Percentiles rank a stretch among this genome's conserved stretches.
Evolutionary conservation across 148 eudicot genomes (phyloP).

Genomic region (Drosera capensis): DNA sequence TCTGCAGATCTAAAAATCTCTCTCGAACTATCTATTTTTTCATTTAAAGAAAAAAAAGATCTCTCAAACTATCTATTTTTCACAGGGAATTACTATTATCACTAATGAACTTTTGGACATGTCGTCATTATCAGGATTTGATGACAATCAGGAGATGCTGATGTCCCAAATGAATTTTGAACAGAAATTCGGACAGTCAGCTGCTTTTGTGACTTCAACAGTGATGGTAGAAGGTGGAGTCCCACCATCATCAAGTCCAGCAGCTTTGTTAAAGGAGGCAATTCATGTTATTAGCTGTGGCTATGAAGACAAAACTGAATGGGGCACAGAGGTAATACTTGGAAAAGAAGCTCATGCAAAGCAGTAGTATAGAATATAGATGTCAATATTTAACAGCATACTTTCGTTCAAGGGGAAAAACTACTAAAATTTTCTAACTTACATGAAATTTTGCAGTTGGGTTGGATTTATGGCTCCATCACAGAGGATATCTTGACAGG

Average conservation of each 20-base stretch:
- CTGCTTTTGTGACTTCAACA: constrained; percentile 87
- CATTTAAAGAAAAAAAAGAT: not conserved
- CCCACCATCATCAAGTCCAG: constrained; percentile 98
- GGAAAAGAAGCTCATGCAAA: no score
- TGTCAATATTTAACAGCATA: no score
- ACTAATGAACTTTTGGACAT: no score
- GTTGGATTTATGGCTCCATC: constrained; percentile 97
- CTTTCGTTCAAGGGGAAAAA: no score
- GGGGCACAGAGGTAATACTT: constrained; percentile 86
- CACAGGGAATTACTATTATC: no score
- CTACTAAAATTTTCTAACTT: not conserved
- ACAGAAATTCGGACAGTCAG: constrained; percentile 91
- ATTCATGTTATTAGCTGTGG: constrained; percentile 98
- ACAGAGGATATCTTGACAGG: constrained; percentile 98
- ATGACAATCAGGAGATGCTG: constrained; percentile 64
- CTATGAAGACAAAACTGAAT: constrained; percentile 96
- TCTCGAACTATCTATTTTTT: not conserved
- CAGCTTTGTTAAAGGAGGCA: constrained; percentile 87
- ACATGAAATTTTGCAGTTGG: constrained; percentile 52
- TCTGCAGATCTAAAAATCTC: not conserved
- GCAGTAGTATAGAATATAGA: no score
- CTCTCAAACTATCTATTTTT: not conserved
- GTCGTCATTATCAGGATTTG: constrained; percentile 33
- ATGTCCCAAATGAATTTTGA: constrained; percentile 92
- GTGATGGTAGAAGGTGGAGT: constrained; percentile 95